phyloP scores from a whole-genome alignment of 2,329 filamentous ascomycete species.

The Exophiala lecanii-corni region DNA sequence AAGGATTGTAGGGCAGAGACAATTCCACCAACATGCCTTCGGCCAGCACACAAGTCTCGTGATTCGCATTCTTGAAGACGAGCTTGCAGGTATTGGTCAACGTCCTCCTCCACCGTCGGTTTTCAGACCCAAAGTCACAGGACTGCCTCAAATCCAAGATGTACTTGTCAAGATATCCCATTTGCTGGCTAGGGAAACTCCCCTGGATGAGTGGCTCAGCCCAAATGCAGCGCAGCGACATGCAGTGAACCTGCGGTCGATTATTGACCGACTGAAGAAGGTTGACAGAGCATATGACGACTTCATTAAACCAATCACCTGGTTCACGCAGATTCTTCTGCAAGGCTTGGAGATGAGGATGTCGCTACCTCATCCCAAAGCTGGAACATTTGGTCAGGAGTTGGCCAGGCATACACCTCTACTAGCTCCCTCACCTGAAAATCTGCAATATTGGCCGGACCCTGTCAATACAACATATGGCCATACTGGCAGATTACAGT shows the following conservation, averaged over 20 bases:
- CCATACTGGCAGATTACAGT: constrained; percentile 8
- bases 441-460: constrained; percentile 9
- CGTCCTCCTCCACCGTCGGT: constrained; percentile 64
- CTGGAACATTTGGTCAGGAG: constrained; percentile 24
- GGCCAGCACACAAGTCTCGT: constrained; percentile 66
- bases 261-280: constrained; percentile 64
- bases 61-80: constrained; percentile 56
- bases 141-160: constrained; percentile 68
- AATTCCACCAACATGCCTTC: constrained; percentile 64
- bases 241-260: constrained; percentile 58
- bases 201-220: constrained; percentile 6
- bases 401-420: constrained; percentile 38
- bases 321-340: constrained; percentile 73
- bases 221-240: constrained; percentile 9
- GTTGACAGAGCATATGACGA: constrained; percentile 80
- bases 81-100: constrained; percentile 60
- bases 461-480: background rate
- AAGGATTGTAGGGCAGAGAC: constrained; percentile 56
- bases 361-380: constrained; percentile 19
- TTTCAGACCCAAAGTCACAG: constrained; percentile 64
- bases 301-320: constrained; percentile 70
- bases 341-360: constrained; percentile 48
- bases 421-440: constrained; percentile 29
- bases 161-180: constrained; percentile 61
- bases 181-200: background rate